phyloP scores from a whole-genome alignment of 306 rosid genomes.

The Prunus padus region DNA sequence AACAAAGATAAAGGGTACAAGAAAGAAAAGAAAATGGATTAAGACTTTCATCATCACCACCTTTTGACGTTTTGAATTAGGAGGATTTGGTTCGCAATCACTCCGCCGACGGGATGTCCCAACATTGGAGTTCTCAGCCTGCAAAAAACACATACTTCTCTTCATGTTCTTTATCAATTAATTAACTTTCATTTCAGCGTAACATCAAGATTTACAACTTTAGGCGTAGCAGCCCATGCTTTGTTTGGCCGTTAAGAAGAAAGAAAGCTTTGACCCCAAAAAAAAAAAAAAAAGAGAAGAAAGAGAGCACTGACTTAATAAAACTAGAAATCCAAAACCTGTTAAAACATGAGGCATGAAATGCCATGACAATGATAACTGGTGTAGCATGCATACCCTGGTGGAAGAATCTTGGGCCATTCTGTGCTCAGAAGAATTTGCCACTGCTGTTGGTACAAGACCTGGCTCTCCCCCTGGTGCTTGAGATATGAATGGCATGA shows the following conservation, averaged over 20 bases:
- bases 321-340: neutral
- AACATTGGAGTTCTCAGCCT: conserved; percentile 41
- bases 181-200: neutral
- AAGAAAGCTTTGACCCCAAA: neutral
- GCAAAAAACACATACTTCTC: conserved; percentile 6
- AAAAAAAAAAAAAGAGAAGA: neutral
- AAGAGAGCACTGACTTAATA: neutral
- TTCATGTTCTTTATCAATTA: neutral
- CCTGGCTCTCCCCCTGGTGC: conserved; percentile 45
- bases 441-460: conserved; percentile 20
- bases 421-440: conserved; percentile 43
- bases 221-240: neutral
- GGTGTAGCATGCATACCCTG: conserved; percentile 46
- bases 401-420: conserved; percentile 43
- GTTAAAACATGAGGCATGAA: neutral
- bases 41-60: conserved; percentile 31
- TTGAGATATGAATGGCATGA: conserved; percentile 75
- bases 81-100: conserved; percentile 50
- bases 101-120: conserved; percentile 57
- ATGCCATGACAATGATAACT: neutral
- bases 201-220: neutral
- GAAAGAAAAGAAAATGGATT: neutral
- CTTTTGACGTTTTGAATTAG: conserved; percentile 85
- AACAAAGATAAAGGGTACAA: neutral
- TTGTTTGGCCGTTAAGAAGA: neutral